Conservation (phyloP, 768 basidiomycete genomes). For the Phylloporus sp. region DNA sequence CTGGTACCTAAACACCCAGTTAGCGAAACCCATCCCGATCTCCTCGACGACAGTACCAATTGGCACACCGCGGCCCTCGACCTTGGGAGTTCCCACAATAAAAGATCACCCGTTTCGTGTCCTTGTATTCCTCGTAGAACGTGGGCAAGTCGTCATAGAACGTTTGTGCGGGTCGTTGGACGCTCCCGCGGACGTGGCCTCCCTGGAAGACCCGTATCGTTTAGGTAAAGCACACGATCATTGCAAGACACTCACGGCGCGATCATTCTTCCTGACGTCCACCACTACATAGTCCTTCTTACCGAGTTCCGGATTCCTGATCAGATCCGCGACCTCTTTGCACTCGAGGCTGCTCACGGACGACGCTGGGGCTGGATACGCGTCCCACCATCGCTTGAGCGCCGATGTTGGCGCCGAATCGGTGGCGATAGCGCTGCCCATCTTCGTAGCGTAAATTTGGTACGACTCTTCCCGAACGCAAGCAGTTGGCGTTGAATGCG, state of each 20-base stretch:
- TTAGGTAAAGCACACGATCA: not conserved
- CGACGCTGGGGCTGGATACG: slow-evolving; percentile 40
- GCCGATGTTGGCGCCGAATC: slow-evolving; percentile 7
- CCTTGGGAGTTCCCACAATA: slow-evolving; percentile 51
- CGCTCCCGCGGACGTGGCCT: slow-evolving; percentile 49
- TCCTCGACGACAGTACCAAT: slow-evolving; percentile 37
- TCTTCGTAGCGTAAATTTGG: slow-evolving; percentile 44
- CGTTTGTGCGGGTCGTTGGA: slow-evolving; percentile 45
- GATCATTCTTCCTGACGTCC: slow-evolving; percentile 47
- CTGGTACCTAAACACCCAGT: slow-evolving; percentile 39
- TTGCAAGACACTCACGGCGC: slow-evolving; percentile 31
- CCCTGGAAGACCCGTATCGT: slow-evolving; percentile 33
- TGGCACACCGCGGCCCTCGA: slow-evolving; percentile 49
- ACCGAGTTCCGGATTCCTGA: slow-evolving; percentile 11
- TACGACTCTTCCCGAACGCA: slow-evolving; percentile 45
- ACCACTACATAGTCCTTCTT: slow-evolving; percentile 38
- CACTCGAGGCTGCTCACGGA: slow-evolving; percentile 28
- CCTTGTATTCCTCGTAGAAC: slow-evolving; percentile 39
- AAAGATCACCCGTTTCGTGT: slow-evolving; percentile 43
- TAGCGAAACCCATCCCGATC: not conserved
- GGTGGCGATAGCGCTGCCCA: not conserved
- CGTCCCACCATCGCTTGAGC: slow-evolving; percentile 50
- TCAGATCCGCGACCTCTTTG: slow-evolving; percentile 36
- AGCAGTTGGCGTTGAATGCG: not conserved
- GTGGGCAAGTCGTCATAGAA: slow-evolving; percentile 42